Base-by-base conservation (phyloP, 2,329 filamentous ascomycete genomes). In the Fusarium tricinctum region DNA sequence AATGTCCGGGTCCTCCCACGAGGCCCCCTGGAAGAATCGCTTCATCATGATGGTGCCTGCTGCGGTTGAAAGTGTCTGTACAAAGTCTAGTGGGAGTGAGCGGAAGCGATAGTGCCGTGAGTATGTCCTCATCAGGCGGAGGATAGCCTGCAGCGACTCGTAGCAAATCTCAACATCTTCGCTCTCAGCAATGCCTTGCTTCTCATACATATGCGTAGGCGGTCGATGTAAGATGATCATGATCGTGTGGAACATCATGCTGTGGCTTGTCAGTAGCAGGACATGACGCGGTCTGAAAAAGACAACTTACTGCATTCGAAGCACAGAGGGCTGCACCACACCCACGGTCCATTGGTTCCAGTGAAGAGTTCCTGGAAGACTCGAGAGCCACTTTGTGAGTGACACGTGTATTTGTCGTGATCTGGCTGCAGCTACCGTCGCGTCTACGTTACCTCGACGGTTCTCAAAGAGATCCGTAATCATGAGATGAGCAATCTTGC, bases 161-260 rank as follows among this genome's bases (percentile, higher is more conserved):
- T 84, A 84, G 73, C 83, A 85, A 13, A 83, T 83, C 54, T 84
- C 79, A 9, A 85, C 79, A 38, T 84, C 82, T 58, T 84, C 81
- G 30, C 79, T 80, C 7, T 77, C 76, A 5, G 77, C 74, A 14
- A 82, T 77, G 2, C 75, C 78, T 2, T 77, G 76, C 35, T 80
- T 80, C 58, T 78, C 75, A 40, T 84, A 79, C 38, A 81, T 75
- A 48, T 83, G 79, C 4, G 77, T 79, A 2, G 83, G 82, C 3
- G 83, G 83, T 1, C 83, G 79, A 61, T 85, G 83, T 4, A 85
- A 78, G 48, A 85, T 84, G 20, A 84, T 84, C 82, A 85, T 84
- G 47, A 80, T 79, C 1, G 83, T 84, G 58, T 85, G 83, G 64
- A 84, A 85, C 17, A 82, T 70, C 79, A 85, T 83, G 64, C 77